Evolutionary conservation across 1,139 yeast genomes (phyloP), one percentile per base, ranked within the genome.

Genomic region (Debaryomyces singareniensis): DNA sequence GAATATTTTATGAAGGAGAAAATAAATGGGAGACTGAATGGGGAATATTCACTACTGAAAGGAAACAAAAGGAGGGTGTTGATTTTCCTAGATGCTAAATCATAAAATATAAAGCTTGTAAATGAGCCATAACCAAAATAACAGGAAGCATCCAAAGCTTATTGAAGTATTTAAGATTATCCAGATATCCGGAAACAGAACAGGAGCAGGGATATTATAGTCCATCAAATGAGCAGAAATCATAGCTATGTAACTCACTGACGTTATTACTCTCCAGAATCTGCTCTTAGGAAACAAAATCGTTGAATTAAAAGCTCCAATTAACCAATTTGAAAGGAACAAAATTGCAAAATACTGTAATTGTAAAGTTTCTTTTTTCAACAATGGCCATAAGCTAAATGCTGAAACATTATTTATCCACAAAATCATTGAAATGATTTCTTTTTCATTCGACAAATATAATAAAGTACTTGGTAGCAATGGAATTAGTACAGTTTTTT

Each of bases 331-430:
- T 51, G 86, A 79, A 42, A 86, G 51, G 4, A 76, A 51, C 13
- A 74, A 59, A 33, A 77, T 56, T 5, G 76, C 77, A 30, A 67
- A 55, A 51, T 84, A 89, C 53, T 91, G 98, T 34, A 89, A 59
- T 0, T 55, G 55, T 25, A 91, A 65, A 1, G 75, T 78, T 45
- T 93, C 98, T 40, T 77, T 77, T 41, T 77, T 75, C 42, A 93
- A 62, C 32, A 93, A 59, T 1, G 99, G 98, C 73, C 84, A 87
- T 61, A 93, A 59, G 31, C 96, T 84, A 55, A 87, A 91, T 20
- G 79, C 60, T 1, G 93, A 86, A 10, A 86, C 71, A 47, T 89
- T 91, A 48, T 79, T 80, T 37, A 89, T 75, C 96, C 97, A 89
- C 36, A 80, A 78, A 3, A 84, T 75, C 56, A 86, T 73, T 3